phyloP scores from a whole-genome alignment of 129 eudicot genomes.

The Flaveria trinervia region DNA sequence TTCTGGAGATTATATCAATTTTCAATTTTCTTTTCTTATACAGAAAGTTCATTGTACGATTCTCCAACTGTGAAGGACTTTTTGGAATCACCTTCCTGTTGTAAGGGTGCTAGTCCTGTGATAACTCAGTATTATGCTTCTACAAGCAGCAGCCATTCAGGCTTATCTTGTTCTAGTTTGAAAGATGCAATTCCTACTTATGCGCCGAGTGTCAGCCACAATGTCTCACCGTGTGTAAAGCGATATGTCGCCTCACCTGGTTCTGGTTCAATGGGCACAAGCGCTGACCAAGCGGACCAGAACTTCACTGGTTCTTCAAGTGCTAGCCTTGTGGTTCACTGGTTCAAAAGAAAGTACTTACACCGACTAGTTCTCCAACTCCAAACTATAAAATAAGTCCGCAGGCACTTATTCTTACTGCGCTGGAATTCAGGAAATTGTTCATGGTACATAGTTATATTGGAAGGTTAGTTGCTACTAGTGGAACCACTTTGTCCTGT shows the following conservation, averaged over 20 bases:
- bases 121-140: background rate
- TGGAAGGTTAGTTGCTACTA: constrained; percentile 48
- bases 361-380: constrained; percentile 16
- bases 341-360: constrained; percentile 7
- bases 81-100: constrained; percentile 22
- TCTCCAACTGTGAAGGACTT: constrained; percentile 22
- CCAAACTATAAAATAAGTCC: constrained; percentile 22
- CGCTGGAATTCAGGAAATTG: constrained; percentile 53
- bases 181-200: constrained; percentile 23
- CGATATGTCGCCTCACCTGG: constrained; percentile 12
- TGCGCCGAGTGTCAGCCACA: constrained; percentile 7
- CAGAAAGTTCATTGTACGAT: constrained; percentile 23
- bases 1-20: background rate
- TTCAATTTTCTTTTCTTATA: background rate
- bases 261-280: constrained; percentile 16
- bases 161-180: constrained; percentile 35
- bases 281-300: background rate
- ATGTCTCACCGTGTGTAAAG: constrained; percentile 18
- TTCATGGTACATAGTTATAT: constrained; percentile 60
- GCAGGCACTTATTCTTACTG: constrained; percentile 40
- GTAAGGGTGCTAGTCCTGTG: constrained; percentile 9
- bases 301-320: constrained; percentile 15
- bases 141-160: constrained; percentile 22
- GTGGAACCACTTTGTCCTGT: background rate
- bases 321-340: constrained; percentile 8